Evolutionary conservation across 2,329 filamentous ascomycete species (phyloP).

Genomic region (Westerdykella sp.): DNA sequence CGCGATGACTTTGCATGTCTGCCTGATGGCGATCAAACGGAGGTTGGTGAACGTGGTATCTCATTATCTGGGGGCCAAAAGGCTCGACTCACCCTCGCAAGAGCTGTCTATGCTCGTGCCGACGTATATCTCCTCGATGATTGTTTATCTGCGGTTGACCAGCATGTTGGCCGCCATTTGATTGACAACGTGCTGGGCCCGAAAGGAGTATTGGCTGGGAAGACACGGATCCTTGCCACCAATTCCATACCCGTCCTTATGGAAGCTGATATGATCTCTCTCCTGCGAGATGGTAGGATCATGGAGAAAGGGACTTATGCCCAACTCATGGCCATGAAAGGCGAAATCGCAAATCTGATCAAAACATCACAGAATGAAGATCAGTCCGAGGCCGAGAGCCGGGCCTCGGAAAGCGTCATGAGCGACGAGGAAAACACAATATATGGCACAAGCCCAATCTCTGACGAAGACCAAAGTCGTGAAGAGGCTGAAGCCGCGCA

Average conservation of each 20-base stretch:
- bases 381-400: constrained; percentile 38
- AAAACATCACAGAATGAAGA: constrained; percentile 61
- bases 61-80: constrained; percentile 95
- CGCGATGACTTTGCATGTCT: constrained; percentile 85
- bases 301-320: constrained; percentile 85
- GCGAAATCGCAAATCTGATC: constrained; percentile 77
- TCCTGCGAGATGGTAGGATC: constrained; percentile 77
- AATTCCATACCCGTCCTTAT: constrained; percentile 89
- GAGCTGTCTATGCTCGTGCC: constrained; percentile 93
- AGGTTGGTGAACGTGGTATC: constrained; percentile 94
- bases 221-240: constrained; percentile 88
- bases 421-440: constrained; percentile 64
- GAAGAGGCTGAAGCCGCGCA: constrained; percentile 56
- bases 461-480: constrained; percentile 44
- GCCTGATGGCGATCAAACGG: constrained; percentile 91
- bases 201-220: constrained; percentile 72
- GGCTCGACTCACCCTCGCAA: constrained; percentile 81
- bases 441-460: constrained; percentile 46
- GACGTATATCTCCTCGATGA: constrained; percentile 95
- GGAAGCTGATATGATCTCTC: constrained; percentile 80
- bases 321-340: constrained; percentile 89
- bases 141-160: constrained; percentile 93
- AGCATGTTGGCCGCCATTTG: constrained; percentile 89
- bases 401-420: constrained; percentile 49
- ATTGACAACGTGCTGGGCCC: constrained; percentile 90